These are phyloP conservation scores for Parasarocladium wereldwijsianum DNA, from an alignment of 2,329 filamentous ascomycete genomes.

Conservation along the genomic window DNA sequence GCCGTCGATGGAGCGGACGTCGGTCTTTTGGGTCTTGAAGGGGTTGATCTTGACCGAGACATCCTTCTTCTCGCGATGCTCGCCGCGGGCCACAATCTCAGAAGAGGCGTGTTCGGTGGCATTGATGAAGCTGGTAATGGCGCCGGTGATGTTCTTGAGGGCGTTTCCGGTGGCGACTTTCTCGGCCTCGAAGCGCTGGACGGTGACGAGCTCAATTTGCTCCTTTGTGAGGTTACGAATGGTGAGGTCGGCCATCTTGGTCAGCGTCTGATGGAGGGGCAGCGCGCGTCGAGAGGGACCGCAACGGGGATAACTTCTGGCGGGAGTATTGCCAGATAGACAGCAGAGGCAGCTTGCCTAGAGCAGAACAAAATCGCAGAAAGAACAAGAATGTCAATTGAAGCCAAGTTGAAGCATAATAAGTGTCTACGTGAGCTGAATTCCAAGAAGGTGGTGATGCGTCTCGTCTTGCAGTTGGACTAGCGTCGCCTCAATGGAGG, in stretches of 20 bases:
- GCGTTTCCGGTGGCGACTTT: slow-evolving; percentile 26
- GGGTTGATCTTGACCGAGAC: slow-evolving; percentile 49
- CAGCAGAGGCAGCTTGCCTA: neutral
- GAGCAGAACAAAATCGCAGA: neutral
- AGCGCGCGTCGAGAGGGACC: neutral
- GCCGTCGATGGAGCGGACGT: slow-evolving; percentile 43
- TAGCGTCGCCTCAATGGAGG: no score
- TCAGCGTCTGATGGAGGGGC: neutral
- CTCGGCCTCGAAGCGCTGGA: slow-evolving; percentile 56
- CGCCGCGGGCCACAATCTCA: slow-evolving; percentile 30
- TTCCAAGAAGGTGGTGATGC: no score
- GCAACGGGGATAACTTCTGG: neutral
- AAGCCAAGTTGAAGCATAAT: no score
- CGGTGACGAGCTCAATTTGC: slow-evolving; percentile 53
- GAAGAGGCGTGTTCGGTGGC: slow-evolving; percentile 19
- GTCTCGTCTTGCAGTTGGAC: no score
- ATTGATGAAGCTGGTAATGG: slow-evolving; percentile 28
- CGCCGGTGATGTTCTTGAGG: slow-evolving; percentile 28
- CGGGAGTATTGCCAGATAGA: neutral
- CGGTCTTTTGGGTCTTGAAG: slow-evolving; percentile 45
- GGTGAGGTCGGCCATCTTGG: slow-evolving; percentile 40
- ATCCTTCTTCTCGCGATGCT: slow-evolving; percentile 46
- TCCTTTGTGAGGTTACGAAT: slow-evolving; percentile 72
- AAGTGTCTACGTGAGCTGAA: no score
- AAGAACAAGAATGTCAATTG: neutral